These are phyloP conservation scores for Babesia sp. DNA, from an alignment of 169 alveolate genomes.

Conservation along the genomic window DNA sequence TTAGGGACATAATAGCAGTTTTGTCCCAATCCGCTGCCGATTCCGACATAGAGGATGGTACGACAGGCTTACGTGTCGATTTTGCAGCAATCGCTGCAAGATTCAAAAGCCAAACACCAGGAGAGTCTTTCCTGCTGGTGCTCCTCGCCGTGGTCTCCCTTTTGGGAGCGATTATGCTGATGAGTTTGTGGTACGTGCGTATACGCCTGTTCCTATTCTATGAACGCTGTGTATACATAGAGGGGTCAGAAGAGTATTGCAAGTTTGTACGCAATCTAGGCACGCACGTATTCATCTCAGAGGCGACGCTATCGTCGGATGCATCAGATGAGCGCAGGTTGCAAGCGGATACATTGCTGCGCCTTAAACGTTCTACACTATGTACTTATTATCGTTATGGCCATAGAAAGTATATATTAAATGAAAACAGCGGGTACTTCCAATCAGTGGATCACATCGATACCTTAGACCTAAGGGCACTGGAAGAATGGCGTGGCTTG, in stretches of 20 bases:
- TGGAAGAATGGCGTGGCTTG: constrained; percentile 70
- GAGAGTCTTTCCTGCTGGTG: constrained; percentile 14
- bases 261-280: constrained; percentile 24
- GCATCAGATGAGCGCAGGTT: constrained; percentile 7
- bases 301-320: constrained; percentile 3
- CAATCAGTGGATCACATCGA: constrained; percentile 76
- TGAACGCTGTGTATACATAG: constrained; percentile 25
- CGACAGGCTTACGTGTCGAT: not conserved
- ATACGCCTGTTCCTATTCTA: constrained; percentile 37
- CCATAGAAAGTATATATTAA: constrained; percentile 67
- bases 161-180: not conserved
- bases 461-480: constrained; percentile 38
- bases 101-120: not conserved
- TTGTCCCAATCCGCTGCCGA: not conserved
- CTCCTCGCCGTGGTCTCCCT: constrained; percentile 3
- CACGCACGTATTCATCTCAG: constrained; percentile 52
- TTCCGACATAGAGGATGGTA: constrained; percentile 1
- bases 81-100: not conserved
- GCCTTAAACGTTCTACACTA: constrained; percentile 47
- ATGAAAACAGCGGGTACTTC: constrained; percentile 49
- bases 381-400: constrained; percentile 62
- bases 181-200: constrained; percentile 17
- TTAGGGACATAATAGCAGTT: not conserved
- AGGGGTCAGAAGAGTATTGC: constrained; percentile 45
- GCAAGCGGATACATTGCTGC: constrained; percentile 25